Evolutionary conservation across 1,284 basidiomycete species (phyloP).

Genomic region (Hypsizygus ulmarius): DNA sequence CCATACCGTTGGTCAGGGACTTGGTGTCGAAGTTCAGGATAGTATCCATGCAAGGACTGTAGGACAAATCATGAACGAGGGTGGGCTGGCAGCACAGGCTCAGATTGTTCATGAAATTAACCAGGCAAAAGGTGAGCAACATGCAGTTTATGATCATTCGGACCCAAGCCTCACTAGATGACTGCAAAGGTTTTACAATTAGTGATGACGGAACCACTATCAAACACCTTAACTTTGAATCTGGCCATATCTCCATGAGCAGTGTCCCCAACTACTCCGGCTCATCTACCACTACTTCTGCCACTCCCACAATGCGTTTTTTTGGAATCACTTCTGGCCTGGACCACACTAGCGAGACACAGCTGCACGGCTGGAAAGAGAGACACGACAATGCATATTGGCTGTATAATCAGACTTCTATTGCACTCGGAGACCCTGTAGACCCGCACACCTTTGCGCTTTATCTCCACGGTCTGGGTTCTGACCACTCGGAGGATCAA

Average conservation of each 20-base stretch:
- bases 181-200: slow-evolving; percentile 12
- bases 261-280: not conserved
- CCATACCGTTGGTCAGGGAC: slow-evolving; percentile 8
- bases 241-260: slow-evolving; percentile 12
- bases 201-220: slow-evolving; percentile 26
- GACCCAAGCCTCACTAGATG: not conserved
- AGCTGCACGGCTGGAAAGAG: slow-evolving; percentile 20
- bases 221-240: slow-evolving; percentile 22
- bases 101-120: slow-evolving; percentile 18
- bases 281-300: too few relatives aligned
- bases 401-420: not conserved
- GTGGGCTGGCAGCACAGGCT: slow-evolving; percentile 19
- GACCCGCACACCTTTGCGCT: not conserved
- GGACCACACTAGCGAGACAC: slow-evolving; percentile 24
- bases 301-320: slow-evolving; percentile 4
- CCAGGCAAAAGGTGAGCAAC: slow-evolving; percentile 9
- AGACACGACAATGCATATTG: not conserved
- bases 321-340: slow-evolving; percentile 18
- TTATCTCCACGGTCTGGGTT: slow-evolving; percentile 3
- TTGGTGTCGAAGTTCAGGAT: slow-evolving; percentile 11
- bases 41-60: slow-evolving; percentile 11
- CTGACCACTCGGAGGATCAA: slow-evolving; percentile 29
- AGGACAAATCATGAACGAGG: slow-evolving; percentile 14
- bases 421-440: not conserved
- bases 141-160: not conserved